Evolutionary conservation across 225 moss, liverwort and hornwort genomes (phyloP).

Genomic region (Thuidium tamariscinum): DNA sequence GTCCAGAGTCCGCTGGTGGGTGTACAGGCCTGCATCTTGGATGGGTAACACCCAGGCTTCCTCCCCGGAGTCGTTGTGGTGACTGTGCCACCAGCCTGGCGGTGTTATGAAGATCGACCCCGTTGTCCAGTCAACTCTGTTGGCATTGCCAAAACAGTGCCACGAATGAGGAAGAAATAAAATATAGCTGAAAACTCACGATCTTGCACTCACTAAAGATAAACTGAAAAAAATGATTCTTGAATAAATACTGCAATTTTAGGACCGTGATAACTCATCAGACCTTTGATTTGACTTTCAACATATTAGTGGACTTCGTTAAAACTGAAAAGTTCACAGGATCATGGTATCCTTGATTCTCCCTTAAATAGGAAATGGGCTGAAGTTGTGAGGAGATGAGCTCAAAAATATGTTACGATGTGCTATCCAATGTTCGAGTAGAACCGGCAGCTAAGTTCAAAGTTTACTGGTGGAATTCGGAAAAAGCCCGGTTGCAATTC

Average conservation of each 20-base stretch:
- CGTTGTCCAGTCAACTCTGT: conserved; percentile 47
- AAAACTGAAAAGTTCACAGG: neutral
- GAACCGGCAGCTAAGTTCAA: too few species aligned
- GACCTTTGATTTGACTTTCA: neutral
- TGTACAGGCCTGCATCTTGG: conserved; percentile 56
- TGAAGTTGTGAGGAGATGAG: neutral
- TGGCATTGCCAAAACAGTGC: neutral
- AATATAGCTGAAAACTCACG: neutral
- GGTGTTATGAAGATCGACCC: conserved; percentile 56
- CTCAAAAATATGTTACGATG: neutral
- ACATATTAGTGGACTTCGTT: too few species aligned
- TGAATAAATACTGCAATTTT: neutral
- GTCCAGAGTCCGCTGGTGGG: conserved; percentile 55
- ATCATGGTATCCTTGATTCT: neutral
- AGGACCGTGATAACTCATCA: neutral
- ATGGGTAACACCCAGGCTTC: conserved; percentile 66
- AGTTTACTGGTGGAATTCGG: too few species aligned
- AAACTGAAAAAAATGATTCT: neutral
- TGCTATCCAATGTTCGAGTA: too few species aligned
- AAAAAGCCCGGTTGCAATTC: too few species aligned
- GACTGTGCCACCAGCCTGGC: conserved; percentile 67
- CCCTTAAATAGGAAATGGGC: neutral
- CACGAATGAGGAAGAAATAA: neutral
- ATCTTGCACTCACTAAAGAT: neutral
- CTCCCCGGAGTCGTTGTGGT: conserved; percentile 49